Conservation (phyloP, 2,329 filamentous ascomycete genomes). For the Colletotrichum orchidophilum region DNA sequence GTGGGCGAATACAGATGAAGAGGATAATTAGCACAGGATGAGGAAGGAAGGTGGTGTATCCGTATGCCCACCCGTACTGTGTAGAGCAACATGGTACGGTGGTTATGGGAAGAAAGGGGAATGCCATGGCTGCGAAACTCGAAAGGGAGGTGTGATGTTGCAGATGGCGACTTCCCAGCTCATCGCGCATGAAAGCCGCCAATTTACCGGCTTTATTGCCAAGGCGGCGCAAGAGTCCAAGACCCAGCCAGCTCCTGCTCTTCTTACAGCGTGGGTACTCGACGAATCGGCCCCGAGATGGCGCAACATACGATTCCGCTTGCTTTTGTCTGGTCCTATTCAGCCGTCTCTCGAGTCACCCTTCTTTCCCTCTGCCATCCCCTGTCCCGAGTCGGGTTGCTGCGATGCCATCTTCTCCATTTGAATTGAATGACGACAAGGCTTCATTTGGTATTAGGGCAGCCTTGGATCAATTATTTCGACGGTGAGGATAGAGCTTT, state of each 20-base stretch:
- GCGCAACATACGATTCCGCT: neutral
- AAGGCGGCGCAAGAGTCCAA: neutral
- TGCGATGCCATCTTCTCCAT: neutral
- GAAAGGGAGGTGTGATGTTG: neutral
- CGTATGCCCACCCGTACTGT: too few species aligned
- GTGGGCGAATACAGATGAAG: too few species aligned
- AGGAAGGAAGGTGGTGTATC: too few species aligned
- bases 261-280: too few species aligned
- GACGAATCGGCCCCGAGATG: neutral
- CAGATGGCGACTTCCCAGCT: neutral
- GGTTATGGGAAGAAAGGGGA: neutral
- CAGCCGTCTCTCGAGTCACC: neutral
- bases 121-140: neutral
- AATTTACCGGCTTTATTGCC: slow-evolving; percentile 7
- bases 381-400: too few species aligned
- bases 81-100: too few species aligned
- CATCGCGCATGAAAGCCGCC: slow-evolving; percentile 9
- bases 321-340: slow-evolving; percentile 3
- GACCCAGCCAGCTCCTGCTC: neutral
- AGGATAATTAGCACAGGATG: too few species aligned
- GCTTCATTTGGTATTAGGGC: too few species aligned
- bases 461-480: too few species aligned
- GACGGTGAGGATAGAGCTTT: too few species aligned
- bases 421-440: too few species aligned
- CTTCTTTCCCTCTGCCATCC: neutral